Evolutionary conservation across 306 rosid species (phyloP).

Genomic region (Cucumis cinereus): DNA sequence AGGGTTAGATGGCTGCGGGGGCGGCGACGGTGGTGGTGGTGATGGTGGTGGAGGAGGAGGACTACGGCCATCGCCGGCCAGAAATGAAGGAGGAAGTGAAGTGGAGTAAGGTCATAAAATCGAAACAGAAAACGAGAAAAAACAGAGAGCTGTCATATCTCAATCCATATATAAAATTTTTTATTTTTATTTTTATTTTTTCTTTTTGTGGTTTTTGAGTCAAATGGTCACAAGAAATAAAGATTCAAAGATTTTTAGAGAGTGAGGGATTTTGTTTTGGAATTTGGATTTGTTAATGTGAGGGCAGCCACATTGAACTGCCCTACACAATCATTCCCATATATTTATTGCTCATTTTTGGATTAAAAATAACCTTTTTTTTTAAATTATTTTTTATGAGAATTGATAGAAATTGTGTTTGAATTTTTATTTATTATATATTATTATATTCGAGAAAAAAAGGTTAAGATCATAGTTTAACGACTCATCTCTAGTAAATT

Average conservation of each 20-base stretch:
- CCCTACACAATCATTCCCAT: neutral
- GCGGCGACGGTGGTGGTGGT: neutral
- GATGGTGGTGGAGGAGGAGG: neutral
- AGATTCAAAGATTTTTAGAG: neutral
- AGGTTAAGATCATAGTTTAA: no score
- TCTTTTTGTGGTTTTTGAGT: neutral
- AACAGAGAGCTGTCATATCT: slow-evolving; percentile 7
- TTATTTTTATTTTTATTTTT: neutral
- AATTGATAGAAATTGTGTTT: no score
- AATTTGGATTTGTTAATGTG: neutral
- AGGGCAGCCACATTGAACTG: neutral
- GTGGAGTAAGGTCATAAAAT: neutral
- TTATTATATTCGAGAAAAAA: no score
- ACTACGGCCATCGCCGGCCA: slow-evolving; percentile 9
- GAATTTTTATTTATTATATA: no score
- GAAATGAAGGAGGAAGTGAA: neutral
- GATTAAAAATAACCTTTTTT: no score
- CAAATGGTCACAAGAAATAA: neutral
- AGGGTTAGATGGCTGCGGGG: neutral
- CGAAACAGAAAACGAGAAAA: neutral
- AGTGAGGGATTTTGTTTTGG: neutral
- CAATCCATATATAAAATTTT: neutral
- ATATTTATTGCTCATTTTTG: no score
- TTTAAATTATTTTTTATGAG: no score
- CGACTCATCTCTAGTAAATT: no score